Percentiles rank a stretch among this genome's conserved stretches.
Conservation (phyloP, 331 rosid species). For the Prunus yedoensis region DNA sequence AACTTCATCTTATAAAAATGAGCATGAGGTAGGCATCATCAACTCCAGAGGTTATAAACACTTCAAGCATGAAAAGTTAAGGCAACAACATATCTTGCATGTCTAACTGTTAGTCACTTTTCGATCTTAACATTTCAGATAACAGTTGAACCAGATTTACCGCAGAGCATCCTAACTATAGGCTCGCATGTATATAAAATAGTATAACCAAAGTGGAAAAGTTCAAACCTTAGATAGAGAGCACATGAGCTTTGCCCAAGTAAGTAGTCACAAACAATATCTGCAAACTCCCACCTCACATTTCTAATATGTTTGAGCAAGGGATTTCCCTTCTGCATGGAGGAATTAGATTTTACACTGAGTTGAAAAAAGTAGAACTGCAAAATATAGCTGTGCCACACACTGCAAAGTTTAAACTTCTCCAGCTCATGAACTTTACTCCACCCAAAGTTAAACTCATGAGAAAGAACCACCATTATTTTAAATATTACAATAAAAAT, state of each 20-base stretch:
- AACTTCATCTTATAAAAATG: not conserved
- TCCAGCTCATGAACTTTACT: not conserved
- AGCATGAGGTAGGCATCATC: not conserved
- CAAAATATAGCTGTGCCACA: not conserved
- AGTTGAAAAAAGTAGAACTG: not conserved
- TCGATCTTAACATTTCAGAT: not conserved
- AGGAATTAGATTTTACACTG: not conserved
- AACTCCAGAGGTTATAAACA: not conserved
- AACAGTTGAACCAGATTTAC: not conserved
- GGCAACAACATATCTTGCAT: not conserved
- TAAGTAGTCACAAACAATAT: slow-evolving; percentile 81
- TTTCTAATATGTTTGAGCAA: slow-evolving; percentile 92
- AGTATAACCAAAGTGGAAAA: not conserved
- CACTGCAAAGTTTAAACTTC: not conserved
- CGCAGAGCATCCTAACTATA: not conserved
- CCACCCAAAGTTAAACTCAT: not conserved
- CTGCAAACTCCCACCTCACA: slow-evolving; percentile 88
- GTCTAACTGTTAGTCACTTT: not conserved
- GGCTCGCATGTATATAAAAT: not conserved
- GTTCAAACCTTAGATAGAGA: slow-evolving; percentile 77
- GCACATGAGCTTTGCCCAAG: slow-evolving; percentile 93
- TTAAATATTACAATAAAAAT: not conserved
- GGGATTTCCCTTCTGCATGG: slow-evolving; percentile 83
- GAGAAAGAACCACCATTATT: not conserved
- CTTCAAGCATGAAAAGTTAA: slow-evolving; percentile 2